Percentiles rank a stretch among this genome's conserved stretches.
phyloP scores from a whole-genome alignment of 1,284 basidiomycete genomes.

The Marasmius tenuissimus region DNA sequence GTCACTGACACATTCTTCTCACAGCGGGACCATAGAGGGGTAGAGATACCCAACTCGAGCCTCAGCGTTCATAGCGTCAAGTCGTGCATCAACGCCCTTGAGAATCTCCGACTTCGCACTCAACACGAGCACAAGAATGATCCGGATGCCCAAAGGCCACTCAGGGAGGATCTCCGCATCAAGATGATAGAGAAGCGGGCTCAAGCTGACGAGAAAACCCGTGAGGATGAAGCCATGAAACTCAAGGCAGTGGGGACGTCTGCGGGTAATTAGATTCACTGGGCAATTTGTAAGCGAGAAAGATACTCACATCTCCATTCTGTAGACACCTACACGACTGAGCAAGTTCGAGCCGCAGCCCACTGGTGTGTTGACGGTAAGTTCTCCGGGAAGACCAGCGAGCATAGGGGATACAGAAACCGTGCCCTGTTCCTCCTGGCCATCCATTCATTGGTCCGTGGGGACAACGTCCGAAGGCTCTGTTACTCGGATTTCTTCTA shows the following conservation, averaged over 20 bases:
- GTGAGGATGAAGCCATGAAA: neutral
- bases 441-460: constrained; percentile 19
- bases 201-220: neutral
- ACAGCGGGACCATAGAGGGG: neutral
- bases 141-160: neutral
- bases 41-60: neutral
- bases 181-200: neutral
- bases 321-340: constrained; percentile 3
- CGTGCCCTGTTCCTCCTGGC: constrained; percentile 22
- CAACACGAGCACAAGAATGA: neutral
- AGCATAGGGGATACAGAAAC: constrained; percentile 15
- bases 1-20: neutral
- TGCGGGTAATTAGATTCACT: neutral
- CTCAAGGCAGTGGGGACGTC: constrained; percentile 3
- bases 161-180: constrained; percentile 4
- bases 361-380: neutral
- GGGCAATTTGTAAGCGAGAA: neutral
- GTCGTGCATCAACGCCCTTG: constrained; percentile 2
- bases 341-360: neutral
- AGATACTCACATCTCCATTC: neutral
- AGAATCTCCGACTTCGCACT: neutral
- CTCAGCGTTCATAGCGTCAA: constrained; percentile 2
- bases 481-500: constrained; percentile 21
- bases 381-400: neutral
- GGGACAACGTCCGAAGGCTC: constrained; percentile 21